Conservation (phyloP, 2,329 filamentous ascomycete species). For the Aspergillus candidus region DNA sequence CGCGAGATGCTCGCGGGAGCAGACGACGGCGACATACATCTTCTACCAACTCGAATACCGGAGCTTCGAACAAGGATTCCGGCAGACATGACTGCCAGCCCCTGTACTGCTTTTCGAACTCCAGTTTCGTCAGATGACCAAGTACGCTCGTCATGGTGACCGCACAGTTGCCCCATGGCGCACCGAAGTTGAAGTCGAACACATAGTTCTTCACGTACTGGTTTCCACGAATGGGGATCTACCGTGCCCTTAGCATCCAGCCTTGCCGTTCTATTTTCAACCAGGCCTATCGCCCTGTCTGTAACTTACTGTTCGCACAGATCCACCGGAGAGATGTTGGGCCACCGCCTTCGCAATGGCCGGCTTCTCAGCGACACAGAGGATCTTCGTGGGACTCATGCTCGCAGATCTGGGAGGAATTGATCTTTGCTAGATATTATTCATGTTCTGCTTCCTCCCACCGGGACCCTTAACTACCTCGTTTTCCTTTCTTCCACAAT, state of each 20-base stretch:
- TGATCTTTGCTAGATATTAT: no score
- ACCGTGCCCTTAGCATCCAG: slow-evolving; percentile 15
- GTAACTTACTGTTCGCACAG: slow-evolving; percentile 59
- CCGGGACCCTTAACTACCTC: no score
- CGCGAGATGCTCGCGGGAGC: neutral
- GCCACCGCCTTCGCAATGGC: slow-evolving; percentile 95
- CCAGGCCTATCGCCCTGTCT: neutral
- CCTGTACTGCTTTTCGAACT: slow-evolving; percentile 68
- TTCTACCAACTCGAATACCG: slow-evolving; percentile 62
- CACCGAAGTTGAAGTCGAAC: slow-evolving; percentile 82
- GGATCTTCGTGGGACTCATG: slow-evolving; percentile 43
- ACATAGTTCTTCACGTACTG: slow-evolving; percentile 90
- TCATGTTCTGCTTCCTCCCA: no score
- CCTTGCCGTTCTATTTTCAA: neutral
- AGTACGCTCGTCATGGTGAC: slow-evolving; percentile 93
- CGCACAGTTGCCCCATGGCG: slow-evolving; percentile 69
- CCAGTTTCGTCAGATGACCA: slow-evolving; percentile 76
- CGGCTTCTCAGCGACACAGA: slow-evolving; percentile 81
- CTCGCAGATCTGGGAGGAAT: neutral
- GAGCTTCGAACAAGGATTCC: slow-evolving; percentile 71
- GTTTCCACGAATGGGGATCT: slow-evolving; percentile 63
- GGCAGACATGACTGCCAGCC: slow-evolving; percentile 79
- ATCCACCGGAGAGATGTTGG: slow-evolving; percentile 75
- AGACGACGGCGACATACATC: slow-evolving; percentile 45
- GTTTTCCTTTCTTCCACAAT: no score